Evolutionary conservation across 2,329 filamentous ascomycete species (phyloP).

Genomic region (Pseudocercospora fuligena): DNA sequence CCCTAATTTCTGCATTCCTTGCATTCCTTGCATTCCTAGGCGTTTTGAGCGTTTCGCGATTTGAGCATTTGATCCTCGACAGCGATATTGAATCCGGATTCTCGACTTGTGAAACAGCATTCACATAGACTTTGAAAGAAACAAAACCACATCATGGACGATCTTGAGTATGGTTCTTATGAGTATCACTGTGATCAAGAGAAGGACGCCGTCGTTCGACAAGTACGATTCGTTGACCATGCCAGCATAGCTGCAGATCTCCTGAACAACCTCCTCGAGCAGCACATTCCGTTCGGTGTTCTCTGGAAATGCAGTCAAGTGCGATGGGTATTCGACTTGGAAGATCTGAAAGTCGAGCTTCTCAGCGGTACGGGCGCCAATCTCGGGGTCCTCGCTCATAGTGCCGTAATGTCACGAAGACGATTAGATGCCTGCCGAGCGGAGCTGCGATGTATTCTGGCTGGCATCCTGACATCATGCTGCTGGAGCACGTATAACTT

Average conservation of each 20-base stretch:
- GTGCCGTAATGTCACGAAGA: constrained; percentile 1
- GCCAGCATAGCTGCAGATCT: neutral
- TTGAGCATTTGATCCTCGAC: too few relatives aligned
- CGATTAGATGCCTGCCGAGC: neutral
- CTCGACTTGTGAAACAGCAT: too few relatives aligned
- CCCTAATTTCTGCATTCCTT: too few relatives aligned
- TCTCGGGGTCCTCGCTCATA: neutral
- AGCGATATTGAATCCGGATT: too few relatives aligned
- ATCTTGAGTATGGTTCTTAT: too few relatives aligned
- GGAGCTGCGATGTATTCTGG: neutral
- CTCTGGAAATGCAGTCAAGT: constrained; percentile 7
- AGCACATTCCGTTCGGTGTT: constrained; percentile 5
- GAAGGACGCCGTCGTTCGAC: neutral
- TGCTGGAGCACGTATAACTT: neutral
- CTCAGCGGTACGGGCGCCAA: neutral
- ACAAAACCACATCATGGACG: too few relatives aligned
- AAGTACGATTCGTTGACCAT: neutral
- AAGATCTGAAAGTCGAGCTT: constrained; percentile 3
- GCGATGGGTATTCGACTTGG: constrained; percentile 5
- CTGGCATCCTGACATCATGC: neutral
- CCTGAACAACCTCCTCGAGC: neutral
- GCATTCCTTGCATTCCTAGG: too few relatives aligned
- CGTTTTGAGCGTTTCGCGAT: too few relatives aligned
- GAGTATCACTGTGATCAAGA: neutral
- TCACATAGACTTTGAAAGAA: too few relatives aligned